phyloP scores from a whole-genome alignment of 192 early-diverging fungal species.

The Gorgonomyces haynaldii region DNA sequence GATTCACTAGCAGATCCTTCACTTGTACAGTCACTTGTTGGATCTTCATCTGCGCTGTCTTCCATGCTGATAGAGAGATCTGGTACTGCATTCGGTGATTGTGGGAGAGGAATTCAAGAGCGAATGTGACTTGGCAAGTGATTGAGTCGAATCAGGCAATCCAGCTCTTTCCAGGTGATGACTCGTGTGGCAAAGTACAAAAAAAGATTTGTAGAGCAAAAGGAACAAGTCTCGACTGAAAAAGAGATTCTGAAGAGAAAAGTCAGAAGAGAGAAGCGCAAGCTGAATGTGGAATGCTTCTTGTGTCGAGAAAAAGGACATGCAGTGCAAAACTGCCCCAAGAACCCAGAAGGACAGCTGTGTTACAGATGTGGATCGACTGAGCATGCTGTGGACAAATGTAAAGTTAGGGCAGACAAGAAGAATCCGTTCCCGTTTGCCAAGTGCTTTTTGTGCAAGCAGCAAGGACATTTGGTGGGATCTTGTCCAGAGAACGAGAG shows the following conservation, averaged over 20 bases:
- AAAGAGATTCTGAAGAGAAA: conserved; percentile 24
- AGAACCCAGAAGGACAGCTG: conserved; percentile 33
- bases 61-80: no score
- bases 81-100: no score
- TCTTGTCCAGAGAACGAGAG: conserved; percentile 78
- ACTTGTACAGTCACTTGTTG: no score
- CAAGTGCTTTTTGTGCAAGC: conserved; percentile 79
- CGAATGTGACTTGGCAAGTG: no score
- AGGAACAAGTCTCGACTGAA: no score
- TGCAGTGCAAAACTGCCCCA: conserved; percentile 70
- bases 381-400: conserved; percentile 73
- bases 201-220: neutral
- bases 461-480: conserved; percentile 68
- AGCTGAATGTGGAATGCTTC: conserved; percentile 52
- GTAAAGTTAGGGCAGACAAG: conserved; percentile 40
- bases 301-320: conserved; percentile 76
- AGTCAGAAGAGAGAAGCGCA: conserved; percentile 19
- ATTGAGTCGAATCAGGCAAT: no score
- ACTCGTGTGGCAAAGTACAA: neutral
- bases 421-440: conserved; percentile 57
- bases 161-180: no score
- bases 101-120: no score
- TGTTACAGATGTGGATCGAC: conserved; percentile 85
- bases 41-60: no score
- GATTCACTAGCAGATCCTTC: no score